Conservation (phyloP, 805 yeast genomes). For the Saccharomycopsis olivae region DNA sequence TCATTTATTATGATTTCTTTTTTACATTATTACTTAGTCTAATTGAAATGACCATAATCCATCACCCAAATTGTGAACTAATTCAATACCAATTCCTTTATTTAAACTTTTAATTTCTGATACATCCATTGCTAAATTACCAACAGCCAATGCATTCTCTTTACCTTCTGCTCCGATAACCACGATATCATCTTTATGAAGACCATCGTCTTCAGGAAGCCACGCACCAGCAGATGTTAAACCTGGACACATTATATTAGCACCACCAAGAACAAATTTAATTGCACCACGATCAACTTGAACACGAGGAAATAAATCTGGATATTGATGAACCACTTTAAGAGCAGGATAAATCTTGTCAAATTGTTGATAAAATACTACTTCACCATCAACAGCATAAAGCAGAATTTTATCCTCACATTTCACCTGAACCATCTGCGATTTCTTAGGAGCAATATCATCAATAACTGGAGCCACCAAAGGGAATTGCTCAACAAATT, state of each 20-base stretch:
- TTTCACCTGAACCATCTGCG: slow-evolving; percentile 68
- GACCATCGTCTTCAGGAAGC: slow-evolving; percentile 56
- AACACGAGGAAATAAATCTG: slow-evolving; percentile 73
- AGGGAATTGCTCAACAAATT: slow-evolving; percentile 64
- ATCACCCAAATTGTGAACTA: slow-evolving; percentile 78
- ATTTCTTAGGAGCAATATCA: slow-evolving; percentile 77
- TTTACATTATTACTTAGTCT: too few species aligned
- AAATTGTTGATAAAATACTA: slow-evolving; percentile 61
- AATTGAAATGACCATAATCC: slow-evolving; percentile 61
- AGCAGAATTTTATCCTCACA: slow-evolving; percentile 85
- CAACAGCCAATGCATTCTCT: slow-evolving; percentile 82
- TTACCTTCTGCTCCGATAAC: slow-evolving; percentile 88
- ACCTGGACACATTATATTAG: slow-evolving; percentile 96
- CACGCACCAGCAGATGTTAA: slow-evolving; percentile 77
- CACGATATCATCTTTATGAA: slow-evolving; percentile 61
- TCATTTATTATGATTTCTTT: too few species aligned
- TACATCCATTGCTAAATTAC: slow-evolving; percentile 78
- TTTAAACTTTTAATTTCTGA: slow-evolving; percentile 76
- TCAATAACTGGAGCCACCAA: slow-evolving; percentile 69
- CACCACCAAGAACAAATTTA: slow-evolving; percentile 90
- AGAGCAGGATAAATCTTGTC: slow-evolving; percentile 64
- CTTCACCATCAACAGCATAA: slow-evolving; percentile 61
- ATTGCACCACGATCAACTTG: slow-evolving; percentile 95
- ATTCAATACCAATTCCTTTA: slow-evolving; percentile 84
- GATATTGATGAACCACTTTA: slow-evolving; percentile 69